phyloP scores from a whole-genome alignment of 2,329 filamentous ascomycete species.

The Tricladium varicosporioides region DNA sequence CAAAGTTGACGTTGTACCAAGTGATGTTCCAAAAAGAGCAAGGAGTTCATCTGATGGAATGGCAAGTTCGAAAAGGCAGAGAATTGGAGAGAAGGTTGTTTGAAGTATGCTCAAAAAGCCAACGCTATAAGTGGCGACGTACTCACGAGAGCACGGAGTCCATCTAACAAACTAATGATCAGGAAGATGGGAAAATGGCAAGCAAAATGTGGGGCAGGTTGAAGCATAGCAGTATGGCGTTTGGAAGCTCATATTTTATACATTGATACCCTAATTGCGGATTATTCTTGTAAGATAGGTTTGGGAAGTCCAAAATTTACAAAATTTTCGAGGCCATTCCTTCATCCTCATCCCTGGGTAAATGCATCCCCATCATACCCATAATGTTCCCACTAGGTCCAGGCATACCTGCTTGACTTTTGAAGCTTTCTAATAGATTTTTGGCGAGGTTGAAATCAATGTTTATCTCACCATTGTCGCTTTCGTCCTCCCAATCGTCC shows the following conservation, averaged over 20 bases:
- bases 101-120: neutral
- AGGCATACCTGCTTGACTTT: constrained; percentile 79
- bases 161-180: neutral
- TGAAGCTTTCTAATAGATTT: constrained; percentile 90
- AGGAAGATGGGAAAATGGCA: no score
- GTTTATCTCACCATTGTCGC: constrained; percentile 62
- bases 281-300: constrained; percentile 9
- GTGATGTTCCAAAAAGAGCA: constrained; percentile 23
- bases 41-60: constrained; percentile 18
- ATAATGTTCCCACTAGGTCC: constrained; percentile 88
- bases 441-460: constrained; percentile 85
- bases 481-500: constrained; percentile 42
- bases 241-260: constrained; percentile 10
- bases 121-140: constrained; percentile 7
- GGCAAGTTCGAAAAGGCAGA: constrained; percentile 24
- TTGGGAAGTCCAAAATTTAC: constrained; percentile 3
- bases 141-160: neutral
- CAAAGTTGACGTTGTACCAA: constrained; percentile 26
- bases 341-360: constrained; percentile 73
- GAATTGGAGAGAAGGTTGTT: constrained; percentile 12
- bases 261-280: constrained; percentile 21
- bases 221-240: constrained; percentile 19
- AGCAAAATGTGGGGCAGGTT: neutral
- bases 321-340: neutral
- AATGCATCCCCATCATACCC: constrained; percentile 76